These are phyloP conservation scores for Persicaria maculosa DNA, from an alignment of 148 eudicot genomes.

Conservation along the genomic window DNA sequence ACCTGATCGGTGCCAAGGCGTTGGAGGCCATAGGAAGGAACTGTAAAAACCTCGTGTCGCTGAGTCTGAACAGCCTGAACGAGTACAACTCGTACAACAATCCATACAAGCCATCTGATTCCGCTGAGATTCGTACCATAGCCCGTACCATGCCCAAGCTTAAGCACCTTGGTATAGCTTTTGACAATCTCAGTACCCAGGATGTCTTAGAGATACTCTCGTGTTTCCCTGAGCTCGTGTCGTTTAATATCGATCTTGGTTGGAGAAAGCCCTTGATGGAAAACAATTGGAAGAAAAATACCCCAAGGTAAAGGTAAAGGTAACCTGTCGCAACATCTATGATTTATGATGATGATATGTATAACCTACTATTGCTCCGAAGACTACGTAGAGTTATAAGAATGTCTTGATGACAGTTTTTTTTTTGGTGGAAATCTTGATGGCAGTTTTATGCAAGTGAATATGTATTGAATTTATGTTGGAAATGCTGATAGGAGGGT, in stretches of 20 bases:
- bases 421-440: too few species aligned
- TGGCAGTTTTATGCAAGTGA: too few species aligned
- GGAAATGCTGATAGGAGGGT: too few species aligned
- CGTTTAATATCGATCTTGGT: constrained; percentile 53
- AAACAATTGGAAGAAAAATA: constrained; percentile 30
- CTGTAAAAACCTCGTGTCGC: constrained; percentile 39
- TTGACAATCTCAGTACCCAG: constrained; percentile 27
- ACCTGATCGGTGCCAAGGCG: constrained; percentile 35
- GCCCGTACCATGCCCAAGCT: constrained; percentile 62
- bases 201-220: constrained; percentile 43
- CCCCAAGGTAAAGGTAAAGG: constrained; percentile 15
- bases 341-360: too few species aligned
- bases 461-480: too few species aligned
- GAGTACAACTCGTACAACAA: constrained; percentile 33
- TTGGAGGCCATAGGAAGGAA: constrained; percentile 55
- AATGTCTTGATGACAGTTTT: too few species aligned
- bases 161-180: constrained; percentile 52
- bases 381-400: too few species aligned
- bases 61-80: constrained; percentile 49
- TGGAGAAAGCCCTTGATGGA: constrained; percentile 40
- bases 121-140: constrained; percentile 51
- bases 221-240: constrained; percentile 41
- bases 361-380: too few species aligned
- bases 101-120: constrained; percentile 29
- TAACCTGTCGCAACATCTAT: too few species aligned